phyloP scores from a whole-genome alignment of 805 yeast species.

The Candida insectorum region DNA sequence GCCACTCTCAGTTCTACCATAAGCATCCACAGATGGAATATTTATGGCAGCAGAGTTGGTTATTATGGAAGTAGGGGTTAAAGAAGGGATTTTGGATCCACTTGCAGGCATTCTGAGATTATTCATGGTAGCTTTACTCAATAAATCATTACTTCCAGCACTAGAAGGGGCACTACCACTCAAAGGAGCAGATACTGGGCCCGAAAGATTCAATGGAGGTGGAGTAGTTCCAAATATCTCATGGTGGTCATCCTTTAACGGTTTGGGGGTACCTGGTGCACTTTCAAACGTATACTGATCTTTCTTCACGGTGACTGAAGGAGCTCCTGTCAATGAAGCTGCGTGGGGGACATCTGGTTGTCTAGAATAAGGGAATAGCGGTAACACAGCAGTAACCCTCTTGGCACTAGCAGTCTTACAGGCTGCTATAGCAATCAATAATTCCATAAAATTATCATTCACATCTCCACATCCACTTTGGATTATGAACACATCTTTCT shows the following conservation, averaged over 20 bases:
- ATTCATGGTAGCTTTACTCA: conserved; percentile 5
- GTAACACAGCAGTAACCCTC: conserved; percentile 86
- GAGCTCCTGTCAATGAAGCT: conserved; percentile 63
- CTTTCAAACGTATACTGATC: conserved; percentile 47
- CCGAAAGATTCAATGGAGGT: conserved; percentile 8
- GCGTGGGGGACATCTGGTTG: conserved; percentile 93
- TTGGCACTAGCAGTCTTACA: conserved; percentile 89
- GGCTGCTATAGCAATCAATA: conserved; percentile 82
- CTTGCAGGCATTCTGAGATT: conserved; percentile 1
- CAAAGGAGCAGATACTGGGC: not conserved
- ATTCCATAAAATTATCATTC: conserved; percentile 81
- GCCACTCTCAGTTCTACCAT: conserved; percentile 53
- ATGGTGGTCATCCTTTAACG: conserved; percentile 22
- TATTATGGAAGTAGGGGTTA: conserved; percentile 23
- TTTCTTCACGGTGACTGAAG: conserved; percentile 36
- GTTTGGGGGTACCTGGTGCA: conserved; percentile 50
- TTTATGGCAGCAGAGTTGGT: conserved; percentile 33
- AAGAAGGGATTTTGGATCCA: conserved; percentile 6
- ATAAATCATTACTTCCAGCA: conserved; percentile 3
- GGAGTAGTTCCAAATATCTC: conserved; percentile 11
- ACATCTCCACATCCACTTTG: conserved; percentile 88
- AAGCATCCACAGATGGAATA: conserved; percentile 30
- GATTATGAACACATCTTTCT: conserved; percentile 89
- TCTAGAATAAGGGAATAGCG: conserved; percentile 91
- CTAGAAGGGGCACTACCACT: not conserved